These are phyloP conservation scores for Mycena rebaudengoi DNA, from an alignment of 768 basidiomycete species.

Conservation along the genomic window DNA sequence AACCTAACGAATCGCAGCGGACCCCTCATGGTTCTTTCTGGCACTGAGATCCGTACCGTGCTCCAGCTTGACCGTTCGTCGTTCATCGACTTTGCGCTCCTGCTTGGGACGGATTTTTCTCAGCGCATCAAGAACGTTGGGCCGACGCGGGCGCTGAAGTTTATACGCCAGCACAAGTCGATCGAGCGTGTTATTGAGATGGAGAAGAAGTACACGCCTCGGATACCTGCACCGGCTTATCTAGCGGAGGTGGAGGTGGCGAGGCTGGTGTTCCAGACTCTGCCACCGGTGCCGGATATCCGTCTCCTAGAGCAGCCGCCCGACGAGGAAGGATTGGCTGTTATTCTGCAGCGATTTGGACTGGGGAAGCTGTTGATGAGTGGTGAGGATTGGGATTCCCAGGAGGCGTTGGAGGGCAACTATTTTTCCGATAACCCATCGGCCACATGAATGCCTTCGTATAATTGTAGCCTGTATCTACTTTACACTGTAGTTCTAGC, in stretches of 20 bases:
- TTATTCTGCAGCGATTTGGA: conserved; percentile 59
- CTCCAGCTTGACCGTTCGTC: conserved; percentile 64
- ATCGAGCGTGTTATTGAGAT: conserved; percentile 75
- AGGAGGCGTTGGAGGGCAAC: conserved; percentile 63
- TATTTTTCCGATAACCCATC: conserved; percentile 74
- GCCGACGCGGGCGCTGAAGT: conserved; percentile 77
- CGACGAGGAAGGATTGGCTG: conserved; percentile 52
- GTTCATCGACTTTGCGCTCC: conserved; percentile 86
- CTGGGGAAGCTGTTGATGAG: conserved; percentile 51
- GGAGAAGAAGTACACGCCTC: conserved; percentile 60
- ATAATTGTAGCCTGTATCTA: neutral
- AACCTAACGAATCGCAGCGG: conserved; percentile 69
- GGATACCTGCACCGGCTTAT: conserved; percentile 58
- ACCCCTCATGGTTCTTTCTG: conserved; percentile 72
- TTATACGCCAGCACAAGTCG: conserved; percentile 73
- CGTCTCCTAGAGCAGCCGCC: conserved; percentile 43
- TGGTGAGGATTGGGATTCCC: conserved; percentile 50
- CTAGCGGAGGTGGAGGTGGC: conserved; percentile 70
- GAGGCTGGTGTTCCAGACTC: conserved; percentile 67
- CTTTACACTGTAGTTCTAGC: too few relatives aligned
- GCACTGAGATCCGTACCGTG: conserved; percentile 63
- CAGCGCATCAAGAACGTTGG: conserved; percentile 86
- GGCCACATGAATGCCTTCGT: conserved; percentile 24
- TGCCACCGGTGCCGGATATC: conserved; percentile 68
- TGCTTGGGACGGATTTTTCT: conserved; percentile 92